A percentile compares a stretch with the other conserved stretches of the same genome.
Conservation (phyloP, 1,284 basidiomycete species). For the Crocinoboletus sp. region DNA sequence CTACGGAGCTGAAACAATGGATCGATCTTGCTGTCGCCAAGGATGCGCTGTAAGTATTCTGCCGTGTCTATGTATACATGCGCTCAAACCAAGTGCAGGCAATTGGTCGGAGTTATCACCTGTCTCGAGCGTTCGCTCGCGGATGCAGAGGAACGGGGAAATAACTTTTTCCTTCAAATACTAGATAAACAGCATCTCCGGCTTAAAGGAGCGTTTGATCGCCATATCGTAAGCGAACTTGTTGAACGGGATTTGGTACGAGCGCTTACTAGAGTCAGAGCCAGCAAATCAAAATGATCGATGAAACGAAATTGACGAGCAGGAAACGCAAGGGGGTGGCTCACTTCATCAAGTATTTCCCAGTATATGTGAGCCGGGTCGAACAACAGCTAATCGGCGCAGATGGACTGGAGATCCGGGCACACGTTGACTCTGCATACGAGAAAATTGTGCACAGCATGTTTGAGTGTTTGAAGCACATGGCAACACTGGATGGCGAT, state of each 20-base stretch:
- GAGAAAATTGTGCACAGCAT: conserved; percentile 85
- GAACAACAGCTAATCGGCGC: conserved; percentile 84
- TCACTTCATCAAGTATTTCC: conserved; percentile 93
- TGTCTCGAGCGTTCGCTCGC: conserved; percentile 75
- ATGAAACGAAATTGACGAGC: conserved; percentile 85
- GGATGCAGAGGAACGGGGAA: conserved; percentile 77
- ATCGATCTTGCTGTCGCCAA: conserved; percentile 73
- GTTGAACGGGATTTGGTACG: neutral
- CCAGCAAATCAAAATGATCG: conserved; percentile 87
- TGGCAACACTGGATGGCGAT: conserved; percentile 89
- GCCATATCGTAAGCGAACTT: conserved; percentile 63
- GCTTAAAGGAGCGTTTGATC: conserved; percentile 68
- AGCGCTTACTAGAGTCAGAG: conserved; percentile 42
- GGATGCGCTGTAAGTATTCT: conserved; percentile 68
- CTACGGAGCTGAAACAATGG: conserved; percentile 81
- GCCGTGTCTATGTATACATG: neutral
- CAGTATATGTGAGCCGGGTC: conserved; percentile 79
- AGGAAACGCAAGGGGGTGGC: conserved; percentile 93
- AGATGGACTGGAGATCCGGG: conserved; percentile 75
- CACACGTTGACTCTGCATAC: conserved; percentile 78
- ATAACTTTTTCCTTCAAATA: conserved; percentile 67
- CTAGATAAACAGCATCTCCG: conserved; percentile 82
- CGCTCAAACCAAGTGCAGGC: conserved; percentile 43
- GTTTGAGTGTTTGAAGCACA: conserved; percentile 91
- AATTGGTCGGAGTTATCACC: conserved; percentile 82